Base-by-base conservation (phyloP, 1,139 yeast species). In the Debaryomycetaceae sp. region DNA sequence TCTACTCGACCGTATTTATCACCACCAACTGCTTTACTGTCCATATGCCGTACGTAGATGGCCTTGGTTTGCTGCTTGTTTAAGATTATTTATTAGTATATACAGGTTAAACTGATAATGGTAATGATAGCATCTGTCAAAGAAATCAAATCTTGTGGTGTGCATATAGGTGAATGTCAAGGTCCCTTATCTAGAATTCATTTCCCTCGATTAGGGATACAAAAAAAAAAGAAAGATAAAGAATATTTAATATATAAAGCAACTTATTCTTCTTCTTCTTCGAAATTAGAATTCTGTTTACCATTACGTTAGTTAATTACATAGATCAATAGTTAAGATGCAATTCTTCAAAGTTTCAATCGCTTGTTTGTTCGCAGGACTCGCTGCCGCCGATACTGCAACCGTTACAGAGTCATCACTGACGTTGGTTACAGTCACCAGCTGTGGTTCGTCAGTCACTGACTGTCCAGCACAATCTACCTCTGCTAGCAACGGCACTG, bases 391-490 rank as follows among this genome's bases (percentile, higher is more conserved):
- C 17, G 33, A 24, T 17, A 33, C 28, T n/a, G 14, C 13, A 3
- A 35, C 37, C 6, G 8, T 38, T 31, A 38, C 41, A n/a, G 38
- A 38, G 14, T 19, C 14, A 48, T 44, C 59, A 54, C 40, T 59
- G 44, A 55, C 59, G 42, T 46, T 57, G 54, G 63, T 55, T 31
- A 61, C 67, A 55, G 50, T 61, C 57, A 60, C 67, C 37, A 49
- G 55, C 39, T 61, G 67, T 56, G 62, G 39, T 40, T 39, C 56
- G 7, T 43, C 49, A 30, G 65, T 60, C 44, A 59, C 64, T 35
- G 43, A 58, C 56, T 61, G 67, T 51, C 66, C 67, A 47, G 58
- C 53, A 43, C 41, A 38, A 22, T 39, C 41, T 37, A 32, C 46
- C 37, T 34, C 6, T 14, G 11, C 14, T n/a, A 30, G 31, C 31